Conservation (phyloP, 1,284 basidiomycete species). For the Cutaneotrichosporon daszewskae region DNA sequence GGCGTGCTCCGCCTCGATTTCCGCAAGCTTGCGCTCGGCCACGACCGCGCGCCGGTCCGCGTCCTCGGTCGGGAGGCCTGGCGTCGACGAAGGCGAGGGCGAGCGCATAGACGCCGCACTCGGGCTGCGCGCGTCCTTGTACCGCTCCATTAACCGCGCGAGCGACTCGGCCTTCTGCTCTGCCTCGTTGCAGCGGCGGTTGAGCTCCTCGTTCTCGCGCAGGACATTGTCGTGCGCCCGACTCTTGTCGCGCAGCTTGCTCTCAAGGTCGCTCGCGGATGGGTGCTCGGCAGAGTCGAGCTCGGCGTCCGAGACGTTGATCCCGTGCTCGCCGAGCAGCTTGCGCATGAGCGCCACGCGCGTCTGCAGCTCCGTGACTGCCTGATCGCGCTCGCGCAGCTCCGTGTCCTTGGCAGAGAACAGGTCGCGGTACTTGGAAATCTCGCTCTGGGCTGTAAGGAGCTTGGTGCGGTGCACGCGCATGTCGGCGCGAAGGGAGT, state of each 20-base stretch:
- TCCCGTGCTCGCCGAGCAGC: constrained; percentile 73
- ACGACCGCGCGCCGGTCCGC: constrained; percentile 50
- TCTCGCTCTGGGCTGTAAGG: constrained; percentile 64
- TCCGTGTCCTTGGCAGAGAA: constrained; percentile 64
- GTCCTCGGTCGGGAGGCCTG: constrained; percentile 17
- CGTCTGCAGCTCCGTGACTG: constrained; percentile 66
- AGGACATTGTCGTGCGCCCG: constrained; percentile 61
- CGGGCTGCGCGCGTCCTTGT: constrained; percentile 51
- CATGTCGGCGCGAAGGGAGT: constrained; percentile 69
- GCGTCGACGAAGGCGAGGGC: constrained; percentile 21
- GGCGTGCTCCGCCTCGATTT: constrained; percentile 71
- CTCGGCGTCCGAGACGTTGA: constrained; percentile 67
- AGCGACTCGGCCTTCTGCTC: constrained; percentile 64
- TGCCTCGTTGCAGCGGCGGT: constrained; percentile 62
- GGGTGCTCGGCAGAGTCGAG: constrained; percentile 38
- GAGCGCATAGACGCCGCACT: constrained; percentile 36
- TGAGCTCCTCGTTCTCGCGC: constrained; percentile 50
- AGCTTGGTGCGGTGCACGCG: constrained; percentile 72
- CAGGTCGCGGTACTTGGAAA: constrained; percentile 65
- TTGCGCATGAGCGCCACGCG: constrained; percentile 64
- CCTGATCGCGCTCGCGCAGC: constrained; percentile 61
- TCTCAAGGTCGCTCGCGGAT: constrained; percentile 60
- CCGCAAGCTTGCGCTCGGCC: constrained; percentile 67
- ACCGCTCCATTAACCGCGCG: constrained; percentile 61
- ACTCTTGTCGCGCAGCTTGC: constrained; percentile 63